Evolutionary conservation across 148 eudicot species (phyloP), one percentile per base, ranked within the genome.

Genomic region (Chenopodium berlandieri): DNA sequence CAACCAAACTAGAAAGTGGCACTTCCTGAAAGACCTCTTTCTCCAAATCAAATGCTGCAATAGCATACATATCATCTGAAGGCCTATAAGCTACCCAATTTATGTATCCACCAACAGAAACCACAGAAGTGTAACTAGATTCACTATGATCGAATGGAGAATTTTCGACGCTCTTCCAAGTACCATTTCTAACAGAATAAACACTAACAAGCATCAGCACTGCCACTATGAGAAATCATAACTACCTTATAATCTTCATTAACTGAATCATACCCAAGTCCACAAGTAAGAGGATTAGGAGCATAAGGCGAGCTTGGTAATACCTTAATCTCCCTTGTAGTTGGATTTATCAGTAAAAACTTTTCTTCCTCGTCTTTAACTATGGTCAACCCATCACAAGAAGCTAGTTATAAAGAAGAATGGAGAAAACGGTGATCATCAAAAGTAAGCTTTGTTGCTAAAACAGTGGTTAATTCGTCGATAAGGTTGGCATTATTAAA

Each of bases 241-340:
- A 83, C 82, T n/a, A 83, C 56, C 44, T 74, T 83, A 54, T 83
- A 78, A 79, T 78, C 85, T 65, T 74, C 79, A 23, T 9, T 27
- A 2, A 54, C 75, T 19, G 25, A 58, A 54, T 83, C 85, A 74
- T 63, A 74, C 81, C 84, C 80, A 44, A 82, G 52, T 76, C 84
- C 84, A 82, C 37, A 37, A 63, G 31, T 67, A 20, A 3, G 1
- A 56, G 56, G 75, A 76, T 54, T 30, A 20, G 58, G 76, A 76
- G 69, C 62, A 76, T 67, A 77, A 9, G 80, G 68, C 4, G 80
- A 46, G 13, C 1, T 10, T 11, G 79, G 75, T 58, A 82, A 72
- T 54, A 54, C 68, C 54, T 75, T 77, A 10, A 82, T 22, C 70
- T 68, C 80, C 32, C 75, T 40, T 8, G 84, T 78, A 25, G 73